Evolutionary conservation across 164 flowering plant genomes (phyloP), one percentile per base, ranked within the genome.

Genomic region (Vitis riparia): DNA sequence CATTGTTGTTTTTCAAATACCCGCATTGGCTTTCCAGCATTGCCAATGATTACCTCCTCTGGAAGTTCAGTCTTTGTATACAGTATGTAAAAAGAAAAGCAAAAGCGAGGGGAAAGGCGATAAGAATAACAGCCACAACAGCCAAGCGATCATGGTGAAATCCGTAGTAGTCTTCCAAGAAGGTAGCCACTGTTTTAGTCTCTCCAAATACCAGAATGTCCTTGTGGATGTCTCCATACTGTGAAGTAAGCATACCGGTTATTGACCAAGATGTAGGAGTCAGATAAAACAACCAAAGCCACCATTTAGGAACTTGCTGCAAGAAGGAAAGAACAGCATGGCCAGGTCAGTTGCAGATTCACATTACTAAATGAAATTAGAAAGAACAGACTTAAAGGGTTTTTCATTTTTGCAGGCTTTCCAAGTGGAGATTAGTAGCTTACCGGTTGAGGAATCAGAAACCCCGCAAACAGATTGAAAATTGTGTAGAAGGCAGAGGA

Each of bases 221-320:
- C 61, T 61, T 62, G 8, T 78, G 49, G 1, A 79, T 65, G 16
- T 81, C 89, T 13, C 89, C 84, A 60, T 77, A 86, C 66, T 86
- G 89, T 49, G 89, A 83, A 16, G 79, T 69, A 1, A 86, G 70
- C 69, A 86, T 2, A 15, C 77, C 89, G 16, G 80, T 75, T 15
- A 81, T 50, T 0, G 80, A 55, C 89, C 86, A 85, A 1, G 85
- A 79, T 14, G 83, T 77, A 0, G 89, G 89, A 44, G 53, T 30
- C 9, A 75, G 11, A 47, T 78, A 85, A 62, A 79, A 83, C 12
- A 79, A 50, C 86, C 86, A 83, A 7, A 83, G 15, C 88, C 85
- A 85, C 86, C 88, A 85, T 50, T 75, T 79, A 0, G 88, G 86
- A 73, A 85, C 75, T 66, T 71, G 67, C 86, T 81, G 86, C 72